Evolutionary conservation across 495 filamentous ascomycete genomes (phyloP).

Genomic region (Neurospora hispaniola): DNA sequence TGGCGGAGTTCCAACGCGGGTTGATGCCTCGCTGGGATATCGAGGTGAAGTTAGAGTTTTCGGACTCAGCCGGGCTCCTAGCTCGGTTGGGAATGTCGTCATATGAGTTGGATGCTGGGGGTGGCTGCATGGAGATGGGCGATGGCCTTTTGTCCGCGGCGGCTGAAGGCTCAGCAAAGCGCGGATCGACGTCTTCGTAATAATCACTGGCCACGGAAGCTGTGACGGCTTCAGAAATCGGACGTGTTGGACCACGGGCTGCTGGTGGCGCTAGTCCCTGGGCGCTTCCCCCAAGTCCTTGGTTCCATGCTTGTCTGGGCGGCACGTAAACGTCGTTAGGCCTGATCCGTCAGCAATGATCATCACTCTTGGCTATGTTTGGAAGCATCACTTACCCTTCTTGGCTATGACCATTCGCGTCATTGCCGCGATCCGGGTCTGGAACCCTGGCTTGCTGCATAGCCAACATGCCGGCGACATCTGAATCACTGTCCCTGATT

Average conservation of each 20-base stretch:
- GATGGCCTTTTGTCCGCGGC: slow-evolving; percentile 15
- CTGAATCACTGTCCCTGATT: slow-evolving; percentile 54
- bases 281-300: slow-evolving; percentile 33
- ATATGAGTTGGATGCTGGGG: slow-evolving; percentile 17
- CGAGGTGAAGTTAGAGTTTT: slow-evolving; percentile 71
- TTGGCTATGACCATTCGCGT: slow-evolving; percentile 57
- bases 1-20: slow-evolving; percentile 57
- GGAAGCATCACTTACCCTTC: slow-evolving; percentile 52
- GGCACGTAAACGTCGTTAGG: slow-evolving; percentile 49
- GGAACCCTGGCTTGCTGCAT: slow-evolving; percentile 48
- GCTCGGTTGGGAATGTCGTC: slow-evolving; percentile 56
- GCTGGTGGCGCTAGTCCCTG: slow-evolving; percentile 24
- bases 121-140: slow-evolving; percentile 18
- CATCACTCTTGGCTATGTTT: not conserved
- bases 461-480: slow-evolving; percentile 57
- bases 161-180: slow-evolving; percentile 47
- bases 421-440: slow-evolving; percentile 27
- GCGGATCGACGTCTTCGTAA: slow-evolving; percentile 91
- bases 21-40: slow-evolving; percentile 80
- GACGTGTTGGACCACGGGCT: slow-evolving; percentile 20
- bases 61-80: slow-evolving; percentile 65
- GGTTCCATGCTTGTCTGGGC: slow-evolving; percentile 50
- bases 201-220: slow-evolving; percentile 44
- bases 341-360: not conserved
- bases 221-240: slow-evolving; percentile 16